Conservation (phyloP, 768 basidiomycete species). For the Termitomyces sp. region DNA sequence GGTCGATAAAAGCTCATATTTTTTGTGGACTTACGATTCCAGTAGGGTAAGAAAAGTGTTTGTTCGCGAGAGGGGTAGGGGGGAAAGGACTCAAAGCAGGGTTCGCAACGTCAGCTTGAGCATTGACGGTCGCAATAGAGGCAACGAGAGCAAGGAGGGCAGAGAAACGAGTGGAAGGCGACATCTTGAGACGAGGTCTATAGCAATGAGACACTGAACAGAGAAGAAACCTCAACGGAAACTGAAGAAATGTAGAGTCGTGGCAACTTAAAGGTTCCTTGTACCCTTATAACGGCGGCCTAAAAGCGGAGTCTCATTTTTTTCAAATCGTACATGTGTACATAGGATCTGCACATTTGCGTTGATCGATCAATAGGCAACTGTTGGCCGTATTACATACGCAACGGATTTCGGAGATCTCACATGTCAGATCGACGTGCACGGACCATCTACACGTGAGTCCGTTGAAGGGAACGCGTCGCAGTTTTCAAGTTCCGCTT, state of each 20-base stretch:
- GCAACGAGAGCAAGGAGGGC: conserved; percentile 24
- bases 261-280: conserved; percentile 1
- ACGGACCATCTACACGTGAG: conserved; percentile 16
- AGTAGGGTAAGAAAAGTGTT: conserved; percentile 38
- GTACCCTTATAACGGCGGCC: conserved; percentile 8
- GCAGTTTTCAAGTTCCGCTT: conserved; percentile 11
- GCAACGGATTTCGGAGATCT: neutral
- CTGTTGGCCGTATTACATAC: neutral
- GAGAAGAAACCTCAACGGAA: neutral
- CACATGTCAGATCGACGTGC: neutral
- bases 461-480: conserved; percentile 10
- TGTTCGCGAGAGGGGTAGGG: conserved; percentile 40
- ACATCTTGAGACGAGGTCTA: conserved; percentile 28
- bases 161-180: conserved; percentile 36
- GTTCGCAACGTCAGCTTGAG: conserved; percentile 17
- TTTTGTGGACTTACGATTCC: conserved; percentile 32
- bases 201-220: neutral
- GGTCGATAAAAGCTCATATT: neutral
- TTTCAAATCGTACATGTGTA: neutral
- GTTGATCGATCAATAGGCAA: conserved; percentile 6
- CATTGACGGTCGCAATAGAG: conserved; percentile 19
- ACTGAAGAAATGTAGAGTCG: conserved; percentile 4
- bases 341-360: neutral
- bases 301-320: conserved; percentile 12
- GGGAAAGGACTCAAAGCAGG: conserved; percentile 28